Conservation (phyloP, 1,284 basidiomycete species). For the Trametes sp. region DNA sequence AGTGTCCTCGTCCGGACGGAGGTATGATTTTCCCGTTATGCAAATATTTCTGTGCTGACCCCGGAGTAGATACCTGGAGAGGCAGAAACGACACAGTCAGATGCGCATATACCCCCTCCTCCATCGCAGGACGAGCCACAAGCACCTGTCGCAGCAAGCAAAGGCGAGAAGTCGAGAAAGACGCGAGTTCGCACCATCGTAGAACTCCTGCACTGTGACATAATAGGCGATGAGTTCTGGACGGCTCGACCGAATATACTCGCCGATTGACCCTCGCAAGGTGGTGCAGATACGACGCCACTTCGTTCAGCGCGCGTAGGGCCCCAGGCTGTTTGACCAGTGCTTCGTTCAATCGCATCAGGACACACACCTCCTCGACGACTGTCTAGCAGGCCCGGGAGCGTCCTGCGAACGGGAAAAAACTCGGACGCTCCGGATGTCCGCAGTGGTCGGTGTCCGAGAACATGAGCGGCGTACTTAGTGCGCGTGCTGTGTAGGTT, state of each 20-base stretch:
- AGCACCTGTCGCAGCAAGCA: not conserved
- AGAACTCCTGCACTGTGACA: constrained; percentile 79
- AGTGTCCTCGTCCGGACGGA: constrained; percentile 81
- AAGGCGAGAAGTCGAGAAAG: constrained; percentile 39
- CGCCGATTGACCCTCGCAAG: constrained; percentile 26
- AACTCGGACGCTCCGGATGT: not conserved
- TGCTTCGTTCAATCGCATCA: no score
- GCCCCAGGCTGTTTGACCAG: no score
- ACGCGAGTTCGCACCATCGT: constrained; percentile 51
- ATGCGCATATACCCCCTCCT: not conserved
- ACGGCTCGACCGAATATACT: constrained; percentile 56
- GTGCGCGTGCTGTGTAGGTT: not conserved
- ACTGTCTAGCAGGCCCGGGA: not conserved
- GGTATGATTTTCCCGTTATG: constrained; percentile 29
- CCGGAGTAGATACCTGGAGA: constrained; percentile 5
- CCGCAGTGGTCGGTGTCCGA: not conserved
- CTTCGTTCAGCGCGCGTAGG: not conserved
- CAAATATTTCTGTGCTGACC: not conserved
- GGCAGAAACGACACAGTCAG: not conserved
- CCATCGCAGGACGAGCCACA: not conserved
- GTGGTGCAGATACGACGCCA: not conserved
- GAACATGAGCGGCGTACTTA: not conserved
- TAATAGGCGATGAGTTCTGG: constrained; percentile 89
- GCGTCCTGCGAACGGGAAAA: not conserved
- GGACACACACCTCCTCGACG: no score